Percentiles rank a stretch among this genome's conserved stretches.
phyloP scores from a whole-genome alignment of 2,329 filamentous ascomycete species.

The Apiospora koreana region DNA sequence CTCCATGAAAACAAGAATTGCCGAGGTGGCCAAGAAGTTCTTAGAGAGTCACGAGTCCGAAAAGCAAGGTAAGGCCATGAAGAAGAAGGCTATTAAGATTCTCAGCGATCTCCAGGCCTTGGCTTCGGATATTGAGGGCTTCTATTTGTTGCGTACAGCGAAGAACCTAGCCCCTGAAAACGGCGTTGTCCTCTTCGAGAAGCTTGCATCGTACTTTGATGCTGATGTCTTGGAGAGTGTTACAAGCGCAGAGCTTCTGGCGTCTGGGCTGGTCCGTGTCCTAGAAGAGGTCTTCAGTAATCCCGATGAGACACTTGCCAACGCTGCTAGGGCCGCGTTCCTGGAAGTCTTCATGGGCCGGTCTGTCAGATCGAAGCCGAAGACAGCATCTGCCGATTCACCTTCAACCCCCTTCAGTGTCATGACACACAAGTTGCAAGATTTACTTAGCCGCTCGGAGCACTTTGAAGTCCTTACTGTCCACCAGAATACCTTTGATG shows the following conservation, averaged over 20 bases:
- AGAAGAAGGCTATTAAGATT: conserved; percentile 76
- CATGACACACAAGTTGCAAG: conserved; percentile 90
- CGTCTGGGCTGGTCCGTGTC: conserved; percentile 84
- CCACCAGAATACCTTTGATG: conserved; percentile 88
- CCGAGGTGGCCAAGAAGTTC: conserved; percentile 77
- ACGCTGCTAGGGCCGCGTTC: conserved; percentile 78
- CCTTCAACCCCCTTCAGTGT: conserved; percentile 85
- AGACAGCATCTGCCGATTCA: conserved; percentile 65
- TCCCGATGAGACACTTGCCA: conserved; percentile 60
- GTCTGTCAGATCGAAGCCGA: conserved; percentile 64
- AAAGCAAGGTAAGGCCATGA: conserved; percentile 70
- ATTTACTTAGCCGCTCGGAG: conserved; percentile 92
- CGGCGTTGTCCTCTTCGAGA: conserved; percentile 70
- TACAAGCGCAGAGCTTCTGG: conserved; percentile 91
- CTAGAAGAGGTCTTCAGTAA: conserved; percentile 82
- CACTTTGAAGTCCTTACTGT: conserved; percentile 98
- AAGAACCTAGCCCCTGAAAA: conserved; percentile 46
- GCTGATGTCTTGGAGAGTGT: conserved; percentile 88
- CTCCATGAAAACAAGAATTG: conserved; percentile 72
- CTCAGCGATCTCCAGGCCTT: conserved; percentile 71
- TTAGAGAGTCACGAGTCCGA: conserved; percentile 80
- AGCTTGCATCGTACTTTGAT: conserved; percentile 82
- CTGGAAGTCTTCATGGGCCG: conserved; percentile 90
- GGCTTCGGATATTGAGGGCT: conserved; percentile 69
- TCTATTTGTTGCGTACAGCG: conserved; percentile 62